Evolutionary conservation across 331 rosid species (phyloP), one percentile per base, ranked within the genome.

Genomic region (Quercus phellos): DNA sequence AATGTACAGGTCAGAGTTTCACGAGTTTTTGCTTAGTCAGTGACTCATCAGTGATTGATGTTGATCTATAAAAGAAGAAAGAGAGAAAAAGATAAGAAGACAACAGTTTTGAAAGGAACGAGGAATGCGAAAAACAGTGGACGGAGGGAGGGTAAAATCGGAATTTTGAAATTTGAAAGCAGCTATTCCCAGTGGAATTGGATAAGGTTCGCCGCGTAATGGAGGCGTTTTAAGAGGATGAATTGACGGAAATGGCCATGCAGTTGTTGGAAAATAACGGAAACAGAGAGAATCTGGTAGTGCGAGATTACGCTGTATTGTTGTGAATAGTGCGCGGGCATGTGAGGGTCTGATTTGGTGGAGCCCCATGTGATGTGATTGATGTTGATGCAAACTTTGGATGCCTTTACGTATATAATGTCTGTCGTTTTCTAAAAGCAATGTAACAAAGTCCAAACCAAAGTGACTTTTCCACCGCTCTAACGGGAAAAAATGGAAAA

Each of bases 131-230:
- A 54, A 72, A 55, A 46, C 16, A 6, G 72, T 18, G 1, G 55
- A 0, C 6, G 4, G 2, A 0, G 53, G 0, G 53, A 16, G 72
- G 89, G 88, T 29, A 86, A 6, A 70, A 17, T 0, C 2, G 92
- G 85, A 55, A 90, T 12, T 84, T 64, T 27, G 0, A 0, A 9
- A 9, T 0, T 2, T 17, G 17, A 34, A 72, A n/a, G 6, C 0
- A 7, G 2, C 2, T 73, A 79, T 5, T 38, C 11, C 46, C 56
- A 13, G 35, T 14, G 2, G 2, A 1, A 9, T 4, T 59, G 13
- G 58, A 43, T 71, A 1, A 3, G 66, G 60, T 72, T 74, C 85
- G 90, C 89, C 85, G 84, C 88, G 68, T 55, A 60, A 10, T 66
- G 24, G 59, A 73, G 3, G 0, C 3, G 16, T 46, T 46, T 46